Percentiles rank a stretch among this genome's conserved stretches.
Evolutionary conservation across 2,329 filamentous ascomycete genomes (phyloP).

Genomic region (Pyrenochaeta sp.): DNA sequence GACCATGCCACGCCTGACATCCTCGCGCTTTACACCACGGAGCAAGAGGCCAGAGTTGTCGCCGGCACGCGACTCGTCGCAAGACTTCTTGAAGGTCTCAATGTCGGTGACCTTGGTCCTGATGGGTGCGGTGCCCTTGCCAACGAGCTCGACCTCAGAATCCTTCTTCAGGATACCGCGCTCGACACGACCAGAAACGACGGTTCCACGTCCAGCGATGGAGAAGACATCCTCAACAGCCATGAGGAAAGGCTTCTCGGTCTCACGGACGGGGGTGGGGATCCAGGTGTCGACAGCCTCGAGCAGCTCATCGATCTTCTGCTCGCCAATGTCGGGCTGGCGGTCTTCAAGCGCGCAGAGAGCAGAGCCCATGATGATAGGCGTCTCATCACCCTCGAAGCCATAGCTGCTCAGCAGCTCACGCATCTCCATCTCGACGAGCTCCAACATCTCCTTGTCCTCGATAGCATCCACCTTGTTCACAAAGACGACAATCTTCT

Average conservation of each 20-base stretch:
- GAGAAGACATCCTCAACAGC: slow-evolving; percentile 78
- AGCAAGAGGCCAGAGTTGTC: slow-evolving; percentile 98
- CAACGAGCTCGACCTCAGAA: slow-evolving; percentile 91
- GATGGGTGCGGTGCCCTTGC: slow-evolving; percentile 81
- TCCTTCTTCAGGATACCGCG: slow-evolving; percentile 94
- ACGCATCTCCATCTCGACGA: slow-evolving; percentile 99
- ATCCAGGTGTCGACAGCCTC: slow-evolving; percentile 94
- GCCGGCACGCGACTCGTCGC: slow-evolving; percentile 93
- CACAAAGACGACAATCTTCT: slow-evolving; percentile 98
- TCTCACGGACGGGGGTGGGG: slow-evolving; percentile 89
- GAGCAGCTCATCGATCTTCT: slow-evolving; percentile 92
- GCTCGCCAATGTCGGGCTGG: slow-evolving; percentile 82
- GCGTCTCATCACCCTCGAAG: slow-evolving; percentile 97
- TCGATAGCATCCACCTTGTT: slow-evolving; percentile 99
- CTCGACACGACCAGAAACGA: slow-evolving; percentile 96
- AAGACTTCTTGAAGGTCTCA: slow-evolving; percentile 99
- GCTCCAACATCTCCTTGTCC: slow-evolving; percentile 99
- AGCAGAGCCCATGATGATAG: slow-evolving; percentile 95
- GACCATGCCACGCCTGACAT: slow-evolving; percentile 94
- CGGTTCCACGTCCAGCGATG: slow-evolving; percentile 85
- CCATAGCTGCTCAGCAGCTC: slow-evolving; percentile 92
- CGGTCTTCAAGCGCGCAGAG: slow-evolving; percentile 91
- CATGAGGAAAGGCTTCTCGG: slow-evolving; percentile 99
- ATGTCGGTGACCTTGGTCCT: slow-evolving; percentile 99
- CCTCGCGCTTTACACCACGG: slow-evolving; percentile 95